Evolutionary conservation across 495 filamentous ascomycete species (phyloP), one percentile per base, ranked within the genome.

Genomic region (Viridothelium virens): DNA sequence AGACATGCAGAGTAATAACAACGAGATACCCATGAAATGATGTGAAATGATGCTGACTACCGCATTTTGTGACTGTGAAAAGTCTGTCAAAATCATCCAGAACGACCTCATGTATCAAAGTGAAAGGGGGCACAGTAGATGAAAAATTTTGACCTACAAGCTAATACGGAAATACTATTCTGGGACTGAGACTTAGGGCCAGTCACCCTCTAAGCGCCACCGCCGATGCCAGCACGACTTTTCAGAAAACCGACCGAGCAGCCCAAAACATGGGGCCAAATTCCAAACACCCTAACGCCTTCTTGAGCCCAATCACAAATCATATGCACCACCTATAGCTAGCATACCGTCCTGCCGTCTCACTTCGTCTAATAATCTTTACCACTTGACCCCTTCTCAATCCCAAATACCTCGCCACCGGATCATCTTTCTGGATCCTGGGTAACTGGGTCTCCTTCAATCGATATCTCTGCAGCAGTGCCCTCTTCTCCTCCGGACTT

Each of bases 361-460:
- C 89, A 66, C 80, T 84, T 65, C 85, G 89, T 62, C 94, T 81
- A 63, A 98, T 95, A 70, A 98, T 98, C 86, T 98, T 98, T 66
- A 98, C 95, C 12, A 98, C 92, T 81, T 97, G 91, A 2, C 94
- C 92, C 72, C 91, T 85, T 79, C 91, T 87, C 77, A 98, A 80
- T 25, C 95, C 94, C 62, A 96, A 78, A 77, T 97, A 98, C 74
- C 88, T 86, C 41, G 94, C 90, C 44, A 98, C 91, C 14, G 94
- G 94, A 79, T 98, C 94, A 56, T 87, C 88, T 63, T 87, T 80
- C 78, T 96, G 87, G 67, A 98, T 97, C 65, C 94, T 84, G 11
- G 94, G 94, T 73, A 98, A 78, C 79, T 98, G 94, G 41, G 89
- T 96, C 83, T 98, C 94, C 86, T 96, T 97, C 72, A 98, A 80